Conservation (phyloP, 495 filamentous ascomycete genomes). For the Ascobolus immersus region DNA sequence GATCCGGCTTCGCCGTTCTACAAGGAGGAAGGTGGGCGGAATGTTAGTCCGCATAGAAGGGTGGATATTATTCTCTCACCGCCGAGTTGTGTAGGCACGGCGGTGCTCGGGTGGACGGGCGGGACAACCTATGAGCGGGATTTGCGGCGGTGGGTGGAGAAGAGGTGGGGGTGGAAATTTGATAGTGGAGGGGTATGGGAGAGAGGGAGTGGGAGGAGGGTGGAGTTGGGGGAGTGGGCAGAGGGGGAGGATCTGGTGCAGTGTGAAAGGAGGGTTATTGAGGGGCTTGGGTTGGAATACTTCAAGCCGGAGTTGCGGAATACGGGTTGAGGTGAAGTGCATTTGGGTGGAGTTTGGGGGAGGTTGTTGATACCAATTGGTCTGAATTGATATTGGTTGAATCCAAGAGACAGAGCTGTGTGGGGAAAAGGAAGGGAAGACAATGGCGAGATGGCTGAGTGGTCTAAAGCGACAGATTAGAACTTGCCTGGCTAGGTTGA, state of each 20-base stretch:
- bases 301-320: slow-evolving; percentile 27
- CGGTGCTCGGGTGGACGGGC: slow-evolving; percentile 66
- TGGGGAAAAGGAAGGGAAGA: no score
- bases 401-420: no score
- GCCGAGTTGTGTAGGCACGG: slow-evolving; percentile 70
- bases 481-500: no score
- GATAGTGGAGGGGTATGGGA: slow-evolving; percentile 67
- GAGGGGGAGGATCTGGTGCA: slow-evolving; percentile 19
- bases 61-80: slow-evolving; percentile 88
- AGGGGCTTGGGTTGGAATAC: slow-evolving; percentile 49
- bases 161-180: slow-evolving; percentile 51
- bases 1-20: slow-evolving; percentile 21
- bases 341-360: neutral
- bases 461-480: no score
- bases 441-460: no score
- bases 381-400: no score
- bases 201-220: slow-evolving; percentile 33
- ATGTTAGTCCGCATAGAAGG: slow-evolving; percentile 52
- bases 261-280: slow-evolving; percentile 60
- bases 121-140: slow-evolving; percentile 80
- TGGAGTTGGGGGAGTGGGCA: slow-evolving; percentile 29
- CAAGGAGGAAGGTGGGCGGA: slow-evolving; percentile 22
- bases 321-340: neutral
- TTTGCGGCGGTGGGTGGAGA: slow-evolving; percentile 53
- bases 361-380: no score